Evolutionary conservation across 495 filamentous ascomycete species (phyloP).

Genomic region (Physcia stellaris): DNA sequence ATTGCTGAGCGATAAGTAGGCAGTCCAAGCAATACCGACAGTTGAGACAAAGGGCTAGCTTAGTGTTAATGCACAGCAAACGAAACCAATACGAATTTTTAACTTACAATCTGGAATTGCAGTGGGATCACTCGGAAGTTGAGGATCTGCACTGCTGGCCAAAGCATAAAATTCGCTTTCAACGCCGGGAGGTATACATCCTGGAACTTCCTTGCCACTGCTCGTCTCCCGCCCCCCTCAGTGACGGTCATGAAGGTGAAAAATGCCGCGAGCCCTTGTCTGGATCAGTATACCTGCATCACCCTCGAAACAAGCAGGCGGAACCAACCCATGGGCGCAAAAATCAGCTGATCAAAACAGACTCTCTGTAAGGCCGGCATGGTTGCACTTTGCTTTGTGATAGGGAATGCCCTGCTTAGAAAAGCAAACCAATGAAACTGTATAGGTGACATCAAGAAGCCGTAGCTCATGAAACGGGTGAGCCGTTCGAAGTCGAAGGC

Average conservation of each 20-base stretch:
- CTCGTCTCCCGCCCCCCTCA: slow-evolving; percentile 78
- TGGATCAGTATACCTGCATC: slow-evolving; percentile 1
- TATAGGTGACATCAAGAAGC: slow-evolving; percentile 90
- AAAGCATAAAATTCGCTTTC: slow-evolving; percentile 92
- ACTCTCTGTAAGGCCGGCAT: slow-evolving; percentile 79
- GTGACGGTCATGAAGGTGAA: slow-evolving; percentile 95
- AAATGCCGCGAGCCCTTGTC: slow-evolving; percentile 63
- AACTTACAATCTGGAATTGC: slow-evolving; percentile 89
- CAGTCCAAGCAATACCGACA: slow-evolving; percentile 98
- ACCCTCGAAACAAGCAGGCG: neutral
- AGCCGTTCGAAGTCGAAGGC: slow-evolving; percentile 93
- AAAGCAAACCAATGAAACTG: slow-evolving; percentile 95
- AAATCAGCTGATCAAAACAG: slow-evolving; percentile 85
- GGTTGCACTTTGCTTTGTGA: slow-evolving; percentile 61
- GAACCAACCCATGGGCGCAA: slow-evolving; percentile 67
- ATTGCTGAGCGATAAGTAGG: slow-evolving; percentile 90
- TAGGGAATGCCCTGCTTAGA: slow-evolving; percentile 68
- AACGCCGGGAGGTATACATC: slow-evolving; percentile 88
- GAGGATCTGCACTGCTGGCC: slow-evolving; percentile 91
- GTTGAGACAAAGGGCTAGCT: slow-evolving; percentile 96
- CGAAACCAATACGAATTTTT: neutral
- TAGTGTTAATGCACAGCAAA: too few species aligned
- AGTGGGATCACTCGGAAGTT: slow-evolving; percentile 94
- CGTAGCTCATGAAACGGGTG: slow-evolving; percentile 89
- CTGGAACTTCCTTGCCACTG: slow-evolving; percentile 70